Percentiles rank a stretch among this genome's conserved stretches.
Evolutionary conservation across 257 asterid species (phyloP).

Genomic region (Linderniella brevidens): DNA sequence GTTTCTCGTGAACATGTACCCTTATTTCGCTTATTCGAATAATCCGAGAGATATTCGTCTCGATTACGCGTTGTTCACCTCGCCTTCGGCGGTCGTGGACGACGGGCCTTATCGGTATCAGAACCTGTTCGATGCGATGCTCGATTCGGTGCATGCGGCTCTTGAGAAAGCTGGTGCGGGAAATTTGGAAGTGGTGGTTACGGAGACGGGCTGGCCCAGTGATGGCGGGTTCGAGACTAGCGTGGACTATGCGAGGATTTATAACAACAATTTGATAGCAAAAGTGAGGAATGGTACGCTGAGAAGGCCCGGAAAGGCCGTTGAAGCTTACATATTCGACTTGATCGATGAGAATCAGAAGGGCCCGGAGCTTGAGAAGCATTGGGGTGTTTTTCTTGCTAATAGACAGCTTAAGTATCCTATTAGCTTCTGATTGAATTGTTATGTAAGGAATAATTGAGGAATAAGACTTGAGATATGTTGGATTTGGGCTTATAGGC

Average conservation of each 20-base stretch:
- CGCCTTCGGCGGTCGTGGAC: slow-evolving; percentile 20
- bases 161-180: slow-evolving; percentile 23
- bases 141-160: slow-evolving; percentile 45
- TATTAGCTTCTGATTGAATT: too few relatives aligned
- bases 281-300: slow-evolving; percentile 42
- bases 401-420: slow-evolving; percentile 9
- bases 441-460: too few relatives aligned
- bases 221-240: slow-evolving; percentile 31
- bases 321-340: slow-evolving; percentile 33
- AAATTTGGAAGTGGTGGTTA: slow-evolving; percentile 25
- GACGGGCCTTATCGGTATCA: slow-evolving; percentile 22
- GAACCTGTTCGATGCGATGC: slow-evolving; percentile 51
- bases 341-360: slow-evolving; percentile 57
- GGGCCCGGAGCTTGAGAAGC: slow-evolving; percentile 34
- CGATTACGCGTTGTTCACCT: slow-evolving; percentile 34
- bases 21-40: slow-evolving; percentile 50
- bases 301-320: slow-evolving; percentile 21
- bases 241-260: slow-evolving; percentile 35
- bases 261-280: slow-evolving; percentile 21
- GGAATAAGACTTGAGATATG: too few relatives aligned
- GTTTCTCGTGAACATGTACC: slow-evolving; percentile 53
- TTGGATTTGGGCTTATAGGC: too few relatives aligned
- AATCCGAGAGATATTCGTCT: slow-evolving; percentile 21
- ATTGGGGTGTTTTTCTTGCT: slow-evolving; percentile 35
- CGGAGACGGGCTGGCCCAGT: slow-evolving; percentile 70